Percentiles rank a stretch among this genome's conserved stretches.
Conservation (phyloP, 2,329 filamentous ascomycete genomes). For the Didymosphaeria variabile region DNA sequence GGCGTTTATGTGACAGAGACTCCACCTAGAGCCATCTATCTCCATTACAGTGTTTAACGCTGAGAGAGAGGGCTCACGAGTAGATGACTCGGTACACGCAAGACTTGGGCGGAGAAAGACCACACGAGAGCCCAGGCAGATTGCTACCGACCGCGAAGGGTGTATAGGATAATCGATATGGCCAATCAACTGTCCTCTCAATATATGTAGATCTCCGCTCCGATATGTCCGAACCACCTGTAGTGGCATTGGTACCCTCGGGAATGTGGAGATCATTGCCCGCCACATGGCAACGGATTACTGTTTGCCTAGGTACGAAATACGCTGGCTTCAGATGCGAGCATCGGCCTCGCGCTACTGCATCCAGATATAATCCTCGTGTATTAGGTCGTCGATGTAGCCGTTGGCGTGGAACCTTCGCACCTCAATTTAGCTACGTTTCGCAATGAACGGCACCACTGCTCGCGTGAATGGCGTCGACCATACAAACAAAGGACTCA, state of each 20-base stretch:
- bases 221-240: too few species aligned
- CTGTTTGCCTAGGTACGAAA: background rate
- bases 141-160: too few species aligned
- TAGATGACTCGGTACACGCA: background rate
- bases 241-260: too few species aligned
- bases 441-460: background rate
- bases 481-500: background rate
- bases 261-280: conserved; percentile 5
- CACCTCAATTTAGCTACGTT: background rate
- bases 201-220: too few species aligned
- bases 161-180: background rate
- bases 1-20: too few species aligned
- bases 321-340: background rate
- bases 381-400: background rate
- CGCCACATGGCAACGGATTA: background rate
- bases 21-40: too few species aligned
- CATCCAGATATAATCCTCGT: background rate
- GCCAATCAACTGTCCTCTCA: background rate
- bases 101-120: background rate
- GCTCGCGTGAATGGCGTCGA: background rate
- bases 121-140: background rate
- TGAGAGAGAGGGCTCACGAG: too few species aligned
- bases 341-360: background rate
- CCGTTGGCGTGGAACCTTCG: background rate
- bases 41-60: too few species aligned